Conservation (phyloP, 2,329 filamentous ascomycete species). For the Mariannaea elegans region DNA sequence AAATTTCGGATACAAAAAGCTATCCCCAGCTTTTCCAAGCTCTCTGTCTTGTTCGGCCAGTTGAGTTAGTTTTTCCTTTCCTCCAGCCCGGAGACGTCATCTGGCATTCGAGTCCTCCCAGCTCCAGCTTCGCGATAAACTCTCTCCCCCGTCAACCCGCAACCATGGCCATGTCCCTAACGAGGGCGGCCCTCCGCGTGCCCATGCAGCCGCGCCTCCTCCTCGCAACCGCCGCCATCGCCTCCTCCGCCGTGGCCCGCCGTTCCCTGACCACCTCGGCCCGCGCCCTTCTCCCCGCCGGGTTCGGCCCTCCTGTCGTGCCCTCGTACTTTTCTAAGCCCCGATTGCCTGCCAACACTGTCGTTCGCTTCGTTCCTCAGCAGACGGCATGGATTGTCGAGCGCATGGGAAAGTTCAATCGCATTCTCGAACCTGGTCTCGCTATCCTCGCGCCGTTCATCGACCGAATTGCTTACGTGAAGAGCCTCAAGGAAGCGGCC, state of each 20-base stretch:
- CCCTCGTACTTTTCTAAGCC: slow-evolving; percentile 83
- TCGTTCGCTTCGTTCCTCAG: slow-evolving; percentile 97
- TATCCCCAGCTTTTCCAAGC: slow-evolving; percentile 21
- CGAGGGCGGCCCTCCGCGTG: slow-evolving; percentile 42
- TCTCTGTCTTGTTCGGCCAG: background rate
- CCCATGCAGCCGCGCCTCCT: slow-evolving; percentile 34
- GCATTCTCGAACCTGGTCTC: slow-evolving; percentile 90
- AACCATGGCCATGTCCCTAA: slow-evolving; percentile 43
- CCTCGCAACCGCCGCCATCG: slow-evolving; percentile 27
- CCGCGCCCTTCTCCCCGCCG: slow-evolving; percentile 45
- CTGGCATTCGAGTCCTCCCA: slow-evolving; percentile 25
- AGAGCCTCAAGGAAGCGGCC: slow-evolving; percentile 94
- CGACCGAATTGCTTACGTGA: slow-evolving; percentile 97
- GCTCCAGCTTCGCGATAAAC: slow-evolving; percentile 14
- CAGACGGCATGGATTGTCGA: slow-evolving; percentile 99
- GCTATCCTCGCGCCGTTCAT: slow-evolving; percentile 89
- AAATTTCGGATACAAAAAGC: slow-evolving; percentile 22
- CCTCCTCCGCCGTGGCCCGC: slow-evolving; percentile 28
- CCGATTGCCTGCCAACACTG: slow-evolving; percentile 87
- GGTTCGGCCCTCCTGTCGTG: slow-evolving; percentile 47
- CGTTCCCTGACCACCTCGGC: slow-evolving; percentile 45
- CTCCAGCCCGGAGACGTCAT: slow-evolving; percentile 37
- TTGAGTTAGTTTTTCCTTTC: slow-evolving; percentile 30
- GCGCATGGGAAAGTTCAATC: slow-evolving; percentile 97
- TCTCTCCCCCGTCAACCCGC: slow-evolving; percentile 1